A percentile compares a stretch with the other conserved stretches of the same genome.
These are phyloP conservation scores for Botrytis byssoidea DNA, from an alignment of 2,329 filamentous ascomycete genomes.

Conservation along the genomic window DNA sequence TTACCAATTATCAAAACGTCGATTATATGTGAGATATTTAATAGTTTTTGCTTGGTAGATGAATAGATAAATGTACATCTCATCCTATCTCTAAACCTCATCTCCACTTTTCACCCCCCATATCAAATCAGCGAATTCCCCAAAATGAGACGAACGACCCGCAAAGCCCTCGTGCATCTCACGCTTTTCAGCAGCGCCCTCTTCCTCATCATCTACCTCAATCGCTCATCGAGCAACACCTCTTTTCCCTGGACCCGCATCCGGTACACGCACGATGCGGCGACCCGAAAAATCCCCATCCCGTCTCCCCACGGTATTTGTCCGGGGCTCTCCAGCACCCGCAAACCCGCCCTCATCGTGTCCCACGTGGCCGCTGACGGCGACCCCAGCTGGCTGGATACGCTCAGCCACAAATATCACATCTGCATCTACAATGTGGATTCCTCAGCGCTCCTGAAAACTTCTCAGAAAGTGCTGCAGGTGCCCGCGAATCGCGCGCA, in stretches of 20 bases:
- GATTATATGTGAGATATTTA: neutral
- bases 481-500: constrained; percentile 48
- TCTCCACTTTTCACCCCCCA: neutral
- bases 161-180: constrained; percentile 41
- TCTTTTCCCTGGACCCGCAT: constrained; percentile 46
- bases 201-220: constrained; percentile 42
- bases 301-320: constrained; percentile 45
- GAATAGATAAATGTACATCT: neutral
- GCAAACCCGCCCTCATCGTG: constrained; percentile 48
- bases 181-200: constrained; percentile 40
- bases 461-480: constrained; percentile 38
- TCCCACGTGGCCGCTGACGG: constrained; percentile 45
- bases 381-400: constrained; percentile 44
- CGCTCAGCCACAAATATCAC: constrained; percentile 43
- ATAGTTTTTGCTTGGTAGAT: neutral
- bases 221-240: constrained; percentile 34
- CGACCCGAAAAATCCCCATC: constrained; percentile 24
- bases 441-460: constrained; percentile 32
- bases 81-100: neutral
- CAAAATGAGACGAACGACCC: constrained; percentile 43
- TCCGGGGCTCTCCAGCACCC: constrained; percentile 41
- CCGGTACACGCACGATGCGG: constrained; percentile 41
- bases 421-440: constrained; percentile 48
- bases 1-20: neutral
- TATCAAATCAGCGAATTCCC: too few relatives aligned